Evolutionary conservation across 208 protist genomes (phyloP).

Genomic region (Trypanosoma theileri): DNA sequence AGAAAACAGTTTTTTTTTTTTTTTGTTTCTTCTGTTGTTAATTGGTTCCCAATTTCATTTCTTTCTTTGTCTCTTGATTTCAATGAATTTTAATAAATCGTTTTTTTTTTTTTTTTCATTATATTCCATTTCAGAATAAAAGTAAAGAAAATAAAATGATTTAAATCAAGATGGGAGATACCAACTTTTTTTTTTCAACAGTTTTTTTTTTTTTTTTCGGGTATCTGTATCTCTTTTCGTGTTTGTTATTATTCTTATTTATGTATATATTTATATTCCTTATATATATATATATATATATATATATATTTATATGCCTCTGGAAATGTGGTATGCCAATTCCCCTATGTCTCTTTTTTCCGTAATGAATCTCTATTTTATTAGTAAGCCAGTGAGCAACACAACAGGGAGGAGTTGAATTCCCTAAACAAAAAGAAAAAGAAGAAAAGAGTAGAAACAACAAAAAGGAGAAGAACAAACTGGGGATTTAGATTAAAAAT

Average conservation of each 20-base stretch:
- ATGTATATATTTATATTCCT: too few species aligned
- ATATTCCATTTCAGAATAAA: too few species aligned
- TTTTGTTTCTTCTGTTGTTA: neutral
- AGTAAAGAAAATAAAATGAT: too few species aligned
- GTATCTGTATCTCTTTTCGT: too few species aligned
- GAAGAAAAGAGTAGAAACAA: neutral
- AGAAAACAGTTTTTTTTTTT: too few species aligned
- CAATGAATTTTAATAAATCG: too few species aligned
- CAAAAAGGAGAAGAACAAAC: neutral
- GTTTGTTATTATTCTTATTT: too few species aligned
- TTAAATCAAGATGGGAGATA: too few species aligned
- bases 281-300: too few species aligned
- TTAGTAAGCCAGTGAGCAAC: neutral
- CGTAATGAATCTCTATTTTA: neutral
- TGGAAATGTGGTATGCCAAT: neutral
- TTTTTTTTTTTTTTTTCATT: too few species aligned
- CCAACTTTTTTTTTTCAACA: too few species aligned
- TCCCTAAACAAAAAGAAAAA: neutral
- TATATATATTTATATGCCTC: neutral
- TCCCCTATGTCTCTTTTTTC: neutral
- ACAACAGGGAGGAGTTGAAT: neutral
- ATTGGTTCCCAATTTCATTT: neutral
- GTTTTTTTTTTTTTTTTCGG: too few species aligned
- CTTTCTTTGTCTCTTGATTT: neutral
- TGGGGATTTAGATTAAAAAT: constrained; percentile 28